Percentiles rank a stretch among this genome's conserved stretches.
phyloP scores from a whole-genome alignment of 2,329 filamentous ascomycete genomes.

The Colletotrichum liaoningense region DNA sequence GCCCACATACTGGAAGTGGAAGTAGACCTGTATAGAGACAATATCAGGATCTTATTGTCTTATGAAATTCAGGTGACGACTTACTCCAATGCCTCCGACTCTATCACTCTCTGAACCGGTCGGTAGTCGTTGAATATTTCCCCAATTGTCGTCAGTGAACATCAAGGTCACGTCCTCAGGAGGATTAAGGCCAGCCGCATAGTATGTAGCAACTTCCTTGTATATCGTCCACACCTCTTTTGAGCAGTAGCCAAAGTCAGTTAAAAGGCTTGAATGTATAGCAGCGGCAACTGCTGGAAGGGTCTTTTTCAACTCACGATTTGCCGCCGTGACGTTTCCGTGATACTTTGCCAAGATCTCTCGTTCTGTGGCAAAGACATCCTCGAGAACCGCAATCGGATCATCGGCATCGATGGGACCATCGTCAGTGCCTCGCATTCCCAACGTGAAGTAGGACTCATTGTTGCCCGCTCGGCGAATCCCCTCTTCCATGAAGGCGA shows the following conservation, averaged over 20 bases:
- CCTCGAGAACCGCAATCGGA: conserved; percentile 67
- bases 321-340: conserved; percentile 63
- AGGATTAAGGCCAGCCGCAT: conserved; percentile 62
- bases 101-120: conserved; percentile 63
- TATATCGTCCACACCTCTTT: conserved; percentile 73
- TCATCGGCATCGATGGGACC: conserved; percentile 64
- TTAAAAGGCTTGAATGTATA: too few relatives aligned
- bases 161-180: conserved; percentile 70
- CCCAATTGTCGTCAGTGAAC: conserved; percentile 72
- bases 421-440: conserved; percentile 76
- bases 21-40: conserved; percentile 53
- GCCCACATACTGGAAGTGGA: conserved; percentile 55
- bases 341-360: conserved; percentile 69
- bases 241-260: conserved; percentile 48
- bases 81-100: conserved; percentile 66
- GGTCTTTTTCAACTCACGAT: conserved; percentile 66
- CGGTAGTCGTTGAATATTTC: conserved; percentile 67
- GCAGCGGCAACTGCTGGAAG: neutral
- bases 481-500: conserved; percentile 71
- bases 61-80: neutral
- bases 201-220: conserved; percentile 71
- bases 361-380: conserved; percentile 69
- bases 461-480: conserved; percentile 63
- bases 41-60: neutral
- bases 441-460: conserved; percentile 72